Evolutionary conservation across 2,329 filamentous ascomycete genomes (phyloP), one percentile per base, ranked within the genome.

Genomic region (Xylariales sp.): DNA sequence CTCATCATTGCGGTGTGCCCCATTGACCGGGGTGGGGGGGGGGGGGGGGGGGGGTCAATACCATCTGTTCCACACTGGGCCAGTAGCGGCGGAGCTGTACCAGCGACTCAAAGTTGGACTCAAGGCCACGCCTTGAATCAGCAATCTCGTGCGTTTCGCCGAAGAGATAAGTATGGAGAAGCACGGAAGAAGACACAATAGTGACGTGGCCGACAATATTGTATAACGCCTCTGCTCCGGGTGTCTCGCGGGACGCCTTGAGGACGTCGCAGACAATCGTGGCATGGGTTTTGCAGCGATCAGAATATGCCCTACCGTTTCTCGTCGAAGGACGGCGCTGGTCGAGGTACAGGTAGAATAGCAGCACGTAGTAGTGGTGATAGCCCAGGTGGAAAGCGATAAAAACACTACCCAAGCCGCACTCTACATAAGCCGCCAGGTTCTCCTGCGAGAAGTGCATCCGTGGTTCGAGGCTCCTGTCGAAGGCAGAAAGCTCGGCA

Each of bases 131-230:
- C 25, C 44, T 45, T 3, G 56, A 41, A 15, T 46, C 40, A 21
- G 50, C 43, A 1, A 61, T 48, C 20, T 61, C 59, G 31, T 55
- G 41, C 2, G 48, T 37, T 15, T 59, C 53, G 7, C 59, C 59
- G 25, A 62, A 56, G 2, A 62, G 41, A 15, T 55, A 53, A 1
- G 57, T 61, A 25, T 62, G 59, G 1, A 62, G 42, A 1, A 61
- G 38, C 0, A 61, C 59, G 0, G 57, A 58, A 2, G 59, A 62
- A 0, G 57, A 62, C 0, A 62, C 58, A 13, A 61, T 53, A 0
- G 59, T 61, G 17, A 61, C 51, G 21, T 62, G 59, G 0, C 56
- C 57, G 3, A 60, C 55, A 20, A 60, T 59, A 29, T 58, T 59
- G 34, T 62, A 56, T 5, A 61, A 29, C 1, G 55, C 55, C 25